phyloP scores from a whole-genome alignment of 2,329 filamentous ascomycete genomes.

The Pestalotiopsis sp. region DNA sequence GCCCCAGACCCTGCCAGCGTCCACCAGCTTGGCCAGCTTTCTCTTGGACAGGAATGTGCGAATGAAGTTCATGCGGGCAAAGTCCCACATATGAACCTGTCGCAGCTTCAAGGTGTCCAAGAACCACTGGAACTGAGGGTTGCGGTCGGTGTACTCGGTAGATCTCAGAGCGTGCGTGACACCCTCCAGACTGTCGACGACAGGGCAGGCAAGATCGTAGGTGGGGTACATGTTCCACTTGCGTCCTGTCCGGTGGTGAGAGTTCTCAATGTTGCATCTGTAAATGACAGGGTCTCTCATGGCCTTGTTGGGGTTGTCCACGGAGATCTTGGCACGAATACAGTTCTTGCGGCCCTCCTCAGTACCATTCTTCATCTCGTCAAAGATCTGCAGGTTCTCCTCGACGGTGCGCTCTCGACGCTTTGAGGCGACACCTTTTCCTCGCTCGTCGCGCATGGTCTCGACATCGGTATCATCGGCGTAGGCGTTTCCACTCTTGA shows the following conservation, averaged over 20 bases:
- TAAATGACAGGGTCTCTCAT: slow-evolving; percentile 98
- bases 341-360: slow-evolving; percentile 82
- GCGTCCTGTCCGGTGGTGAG: slow-evolving; percentile 77
- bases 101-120: slow-evolving; percentile 73
- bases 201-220: slow-evolving; percentile 84
- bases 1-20: slow-evolving; percentile 74
- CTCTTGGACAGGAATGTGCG: slow-evolving; percentile 82
- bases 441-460: slow-evolving; percentile 82
- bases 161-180: slow-evolving; percentile 83
- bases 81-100: slow-evolving; percentile 83
- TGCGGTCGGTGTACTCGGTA: slow-evolving; percentile 86
- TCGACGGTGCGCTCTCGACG: slow-evolving; percentile 78
- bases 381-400: slow-evolving; percentile 83
- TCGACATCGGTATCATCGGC: slow-evolving; percentile 93
- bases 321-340: slow-evolving; percentile 91
- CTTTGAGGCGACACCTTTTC: slow-evolving; percentile 80
- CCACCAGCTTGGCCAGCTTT: slow-evolving; percentile 83
- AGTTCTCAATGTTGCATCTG: slow-evolving; percentile 74
- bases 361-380: slow-evolving; percentile 89
- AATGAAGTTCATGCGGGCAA: slow-evolving; percentile 83
- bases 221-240: slow-evolving; percentile 87
- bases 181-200: slow-evolving; percentile 79
- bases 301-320: slow-evolving; percentile 91
- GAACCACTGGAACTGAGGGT: slow-evolving; percentile 88
- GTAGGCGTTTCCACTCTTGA: slow-evolving; percentile 86